phyloP scores from a whole-genome alignment of 306 rosid genomes.

The Nissolia schottii region DNA sequence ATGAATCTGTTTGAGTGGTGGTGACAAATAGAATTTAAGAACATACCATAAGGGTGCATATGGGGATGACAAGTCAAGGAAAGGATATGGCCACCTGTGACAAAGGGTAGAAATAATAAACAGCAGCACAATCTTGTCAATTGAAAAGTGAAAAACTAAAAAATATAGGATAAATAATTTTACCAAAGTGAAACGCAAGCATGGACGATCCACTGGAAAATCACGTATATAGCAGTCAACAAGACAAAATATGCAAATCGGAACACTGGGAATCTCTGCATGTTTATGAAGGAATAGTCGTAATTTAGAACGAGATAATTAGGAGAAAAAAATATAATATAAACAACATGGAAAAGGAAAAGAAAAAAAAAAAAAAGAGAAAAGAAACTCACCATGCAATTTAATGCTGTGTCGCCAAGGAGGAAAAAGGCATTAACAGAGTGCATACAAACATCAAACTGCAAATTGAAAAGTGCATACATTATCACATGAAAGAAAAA shows the following conservation, averaged over 20 bases:
- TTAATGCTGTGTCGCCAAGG: constrained; percentile 70
- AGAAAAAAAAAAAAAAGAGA: background rate
- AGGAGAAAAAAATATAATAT: background rate
- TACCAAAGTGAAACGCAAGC: constrained; percentile 57
- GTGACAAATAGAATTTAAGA: background rate
- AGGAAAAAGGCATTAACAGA: constrained; percentile 75
- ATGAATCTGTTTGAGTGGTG: background rate
- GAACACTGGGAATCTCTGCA: constrained; percentile 84
- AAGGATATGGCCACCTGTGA: constrained; percentile 95
- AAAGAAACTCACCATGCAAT: constrained; percentile 62
- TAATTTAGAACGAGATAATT: background rate
- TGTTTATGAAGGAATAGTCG: constrained; percentile 13
- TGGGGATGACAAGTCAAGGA: constrained; percentile 72
- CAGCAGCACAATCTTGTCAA: background rate
- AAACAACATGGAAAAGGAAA: background rate
- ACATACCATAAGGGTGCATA: constrained; percentile 86
- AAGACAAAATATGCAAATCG: constrained; percentile 74
- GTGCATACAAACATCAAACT: constrained; percentile 76
- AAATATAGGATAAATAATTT: background rate
- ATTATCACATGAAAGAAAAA: constrained; percentile 4
- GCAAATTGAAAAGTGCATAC: constrained; percentile 30
- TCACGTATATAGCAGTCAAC: constrained; percentile 71
- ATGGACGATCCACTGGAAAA: constrained; percentile 84
- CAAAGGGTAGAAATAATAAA: background rate
- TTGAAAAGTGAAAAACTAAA: constrained; percentile 10